Base-by-base conservation (phyloP, 805 yeast species). In the Blastobotrys attinorum region DNA sequence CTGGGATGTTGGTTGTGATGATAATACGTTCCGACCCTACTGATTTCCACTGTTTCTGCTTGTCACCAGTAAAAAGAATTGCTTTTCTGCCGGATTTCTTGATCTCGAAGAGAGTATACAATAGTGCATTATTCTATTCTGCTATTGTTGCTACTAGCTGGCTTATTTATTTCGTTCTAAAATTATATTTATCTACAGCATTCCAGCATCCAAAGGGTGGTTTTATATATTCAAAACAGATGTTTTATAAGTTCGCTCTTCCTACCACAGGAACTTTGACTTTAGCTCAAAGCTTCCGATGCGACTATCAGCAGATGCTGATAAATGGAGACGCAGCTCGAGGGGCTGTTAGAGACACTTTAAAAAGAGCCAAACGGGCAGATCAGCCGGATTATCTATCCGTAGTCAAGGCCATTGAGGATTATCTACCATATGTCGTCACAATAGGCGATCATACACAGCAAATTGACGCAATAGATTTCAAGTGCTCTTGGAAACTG, bases 201-300 rank as follows among this genome's bases (percentile, higher is more conserved):
- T n/a, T n/a, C n/a, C n/a, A n/a, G 11, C 29, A 25, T 11, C 29
- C 10, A 25, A 7, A 11, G 29, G 29, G 29, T 11, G 11, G 29
- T 11, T 8, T 25, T 11, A 25, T 11, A 11, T 7, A 25, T 11
- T 8, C 29, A 25, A 25, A 25, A 11, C 29, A 7, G 11, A 25
- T 25, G 29, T 35, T 50, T 7, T 57, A 46, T 31, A 52, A 50
- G 6, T 59, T 59, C 32, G 44, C 46, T 6, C 50, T 59, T 37
- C 64, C 64, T 0, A 56, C 61, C 0, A 60, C 64, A 3, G 57
- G 57, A 13, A 47, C 51, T 1, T 37, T 58, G 29, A 43, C 59
- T 11, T 47, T 53, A 31, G 38, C 50, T 18, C 47, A 52, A n/a
- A 45, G 43, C 31, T 48, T 51, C 22, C 36, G 42, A 13, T 48